A percentile compares a stretch with the other conserved stretches of the same genome.
These are phyloP conservation scores for Penicillium glabrum DNA, from an alignment of 2,329 filamentous ascomycete species.

Conservation along the genomic window DNA sequence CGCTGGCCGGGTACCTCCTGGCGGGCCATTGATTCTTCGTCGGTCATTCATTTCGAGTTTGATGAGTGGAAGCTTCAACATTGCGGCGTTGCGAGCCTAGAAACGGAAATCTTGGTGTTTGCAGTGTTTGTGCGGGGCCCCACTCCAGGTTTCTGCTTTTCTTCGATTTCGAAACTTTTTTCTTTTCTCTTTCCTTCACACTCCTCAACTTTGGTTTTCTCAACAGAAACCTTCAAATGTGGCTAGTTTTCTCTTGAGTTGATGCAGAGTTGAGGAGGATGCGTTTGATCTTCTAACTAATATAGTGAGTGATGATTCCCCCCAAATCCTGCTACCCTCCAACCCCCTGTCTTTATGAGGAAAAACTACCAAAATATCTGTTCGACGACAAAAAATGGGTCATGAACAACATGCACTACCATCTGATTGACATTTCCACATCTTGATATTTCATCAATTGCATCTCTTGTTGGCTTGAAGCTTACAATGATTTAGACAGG, in stretches of 20 bases:
- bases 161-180: slow-evolving; percentile 22
- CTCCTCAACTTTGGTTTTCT: not conserved
- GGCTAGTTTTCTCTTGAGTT: slow-evolving; percentile 18
- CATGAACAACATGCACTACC: slow-evolving; percentile 64
- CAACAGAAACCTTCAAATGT: slow-evolving; percentile 21
- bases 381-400: slow-evolving; percentile 57
- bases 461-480: not conserved
- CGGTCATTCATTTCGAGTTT: slow-evolving; percentile 56
- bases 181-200: slow-evolving; percentile 1
- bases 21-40: slow-evolving; percentile 85
- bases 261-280: not conserved
- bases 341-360: slow-evolving; percentile 44
- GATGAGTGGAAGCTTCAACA: slow-evolving; percentile 1
- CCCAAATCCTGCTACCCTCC: not conserved
- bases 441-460: slow-evolving; percentile 5
- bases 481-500: slow-evolving; percentile 21
- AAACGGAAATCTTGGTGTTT: slow-evolving; percentile 42
- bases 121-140: slow-evolving; percentile 36
- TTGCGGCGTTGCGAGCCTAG: slow-evolving; percentile 18
- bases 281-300: not conserved
- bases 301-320: slow-evolving; percentile 23
- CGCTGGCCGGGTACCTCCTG: slow-evolving; percentile 72
- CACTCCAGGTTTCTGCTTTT: slow-evolving; percentile 22
- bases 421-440: slow-evolving; percentile 46
- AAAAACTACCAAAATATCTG: slow-evolving; percentile 52